Evolutionary conservation across 805 yeast species (phyloP).

Genomic region (Cyberlindnera sargentensis): DNA sequence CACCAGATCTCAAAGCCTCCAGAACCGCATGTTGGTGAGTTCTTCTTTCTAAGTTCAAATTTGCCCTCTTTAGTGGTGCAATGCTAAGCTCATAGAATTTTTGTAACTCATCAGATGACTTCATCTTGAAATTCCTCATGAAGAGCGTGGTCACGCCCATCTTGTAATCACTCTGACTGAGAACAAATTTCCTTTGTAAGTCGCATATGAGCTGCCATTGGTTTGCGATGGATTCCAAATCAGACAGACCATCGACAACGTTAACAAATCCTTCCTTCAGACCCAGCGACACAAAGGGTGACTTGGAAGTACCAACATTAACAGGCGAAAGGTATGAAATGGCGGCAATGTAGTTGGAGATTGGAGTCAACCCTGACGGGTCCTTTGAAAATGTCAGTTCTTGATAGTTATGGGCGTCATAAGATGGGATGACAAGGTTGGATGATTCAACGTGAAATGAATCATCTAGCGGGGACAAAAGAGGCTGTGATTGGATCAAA

Average conservation of each 20-base stretch:
- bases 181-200: conserved; percentile 7
- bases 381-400: conserved; percentile 13
- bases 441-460: conserved; percentile 3
- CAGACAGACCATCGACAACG: conserved; percentile 5
- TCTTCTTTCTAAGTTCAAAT: not conserved
- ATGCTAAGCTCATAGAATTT: conserved; percentile 5
- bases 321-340: conserved; percentile 5
- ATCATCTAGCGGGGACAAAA: conserved; percentile 5
- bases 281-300: conserved; percentile 7
- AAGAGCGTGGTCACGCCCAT: conserved; percentile 10
- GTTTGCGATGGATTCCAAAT: conserved; percentile 9
- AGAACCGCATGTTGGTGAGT: conserved; percentile 1
- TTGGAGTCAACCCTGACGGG: conserved; percentile 9
- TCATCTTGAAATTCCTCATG: conserved; percentile 4
- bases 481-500: conserved; percentile 3
- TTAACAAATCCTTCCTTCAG: conserved; percentile 4
- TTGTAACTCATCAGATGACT: conserved; percentile 1
- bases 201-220: conserved; percentile 11
- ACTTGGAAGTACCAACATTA: not conserved
- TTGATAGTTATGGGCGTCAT: conserved; percentile 9
- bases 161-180: conserved; percentile 8
- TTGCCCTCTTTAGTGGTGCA: conserved; percentile 4
- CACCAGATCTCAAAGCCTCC: not conserved
- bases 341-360: conserved; percentile 10
- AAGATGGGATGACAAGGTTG: conserved; percentile 9